These are phyloP conservation scores for Scedosporium dehoogii DNA, from an alignment of 2,329 filamentous ascomycete genomes.

Conservation along the genomic window DNA sequence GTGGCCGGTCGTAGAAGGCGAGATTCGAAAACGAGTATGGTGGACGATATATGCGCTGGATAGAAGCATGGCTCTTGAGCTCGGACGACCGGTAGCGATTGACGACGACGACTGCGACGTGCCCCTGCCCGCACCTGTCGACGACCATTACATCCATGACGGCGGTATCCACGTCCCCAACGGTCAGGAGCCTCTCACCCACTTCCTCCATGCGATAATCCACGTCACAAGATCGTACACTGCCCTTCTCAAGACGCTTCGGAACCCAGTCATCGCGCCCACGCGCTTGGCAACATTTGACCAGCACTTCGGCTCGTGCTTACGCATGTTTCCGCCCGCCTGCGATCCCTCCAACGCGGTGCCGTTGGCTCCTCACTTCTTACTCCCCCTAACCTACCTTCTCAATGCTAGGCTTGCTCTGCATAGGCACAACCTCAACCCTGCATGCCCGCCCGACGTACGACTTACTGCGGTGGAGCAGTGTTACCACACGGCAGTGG, in stretches of 20 bases:
- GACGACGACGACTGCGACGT: conserved; percentile 84
- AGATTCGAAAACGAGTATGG: conserved; percentile 84
- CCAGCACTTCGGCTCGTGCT: conserved; percentile 64
- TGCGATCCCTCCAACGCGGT: conserved; percentile 59
- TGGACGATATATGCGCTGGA: conserved; percentile 92
- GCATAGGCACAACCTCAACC: conserved; percentile 79
- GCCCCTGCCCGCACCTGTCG: conserved; percentile 64
- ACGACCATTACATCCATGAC: conserved; percentile 66
- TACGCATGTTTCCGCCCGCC: conserved; percentile 63
- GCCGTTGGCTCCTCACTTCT: conserved; percentile 60
- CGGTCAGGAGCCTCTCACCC: conserved; percentile 47
- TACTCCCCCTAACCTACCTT: conserved; percentile 69
- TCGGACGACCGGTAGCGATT: conserved; percentile 72
- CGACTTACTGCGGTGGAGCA: conserved; percentile 65
- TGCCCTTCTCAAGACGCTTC: conserved; percentile 60
- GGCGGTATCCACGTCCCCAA: conserved; percentile 42
- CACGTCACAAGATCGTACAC: conserved; percentile 72
- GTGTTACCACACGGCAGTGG: conserved; percentile 63
- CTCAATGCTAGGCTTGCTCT: conserved; percentile 77
- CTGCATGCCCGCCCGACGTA: conserved; percentile 54
- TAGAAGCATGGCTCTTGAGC: conserved; percentile 67
- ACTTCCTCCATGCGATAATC: conserved; percentile 68
- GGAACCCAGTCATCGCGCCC: conserved; percentile 54
- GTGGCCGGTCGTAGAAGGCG: conserved; percentile 64
- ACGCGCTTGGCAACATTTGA: conserved; percentile 71